Percentiles rank a stretch among this genome's conserved stretches.
phyloP scores from a whole-genome alignment of 148 eudicot species.

The Dianthus caryophyllus region DNA sequence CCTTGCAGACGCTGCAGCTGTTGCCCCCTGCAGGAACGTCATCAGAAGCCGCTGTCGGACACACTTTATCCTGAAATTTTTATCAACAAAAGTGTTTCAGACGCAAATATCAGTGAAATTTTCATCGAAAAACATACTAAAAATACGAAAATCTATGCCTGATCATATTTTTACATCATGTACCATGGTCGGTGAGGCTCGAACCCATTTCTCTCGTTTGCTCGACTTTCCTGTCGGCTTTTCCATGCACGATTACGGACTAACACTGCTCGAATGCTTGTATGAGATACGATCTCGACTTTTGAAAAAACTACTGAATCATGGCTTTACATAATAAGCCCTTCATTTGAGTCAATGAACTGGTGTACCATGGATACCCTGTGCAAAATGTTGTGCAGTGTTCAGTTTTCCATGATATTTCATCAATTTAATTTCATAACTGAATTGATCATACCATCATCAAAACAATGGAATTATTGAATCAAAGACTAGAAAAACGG shows the following conservation, averaged over 20 bases:
- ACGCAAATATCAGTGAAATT: neutral
- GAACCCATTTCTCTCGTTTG: conserved; percentile 52
- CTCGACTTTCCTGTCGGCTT: conserved; percentile 39
- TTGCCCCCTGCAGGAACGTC: conserved; percentile 29
- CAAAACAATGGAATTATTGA: too few relatives aligned
- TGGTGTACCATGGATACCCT: conserved; percentile 14
- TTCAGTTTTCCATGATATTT: neutral
- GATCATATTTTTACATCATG: neutral
- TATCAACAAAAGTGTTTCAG: neutral
- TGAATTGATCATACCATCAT: too few relatives aligned
- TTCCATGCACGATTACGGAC: conserved; percentile 27
- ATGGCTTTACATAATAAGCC: conserved; percentile 15
- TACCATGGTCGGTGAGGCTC: conserved; percentile 70
- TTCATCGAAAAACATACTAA: neutral
- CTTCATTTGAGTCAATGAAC: conserved; percentile 6
- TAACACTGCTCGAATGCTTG: conserved; percentile 24
- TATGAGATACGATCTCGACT: neutral
- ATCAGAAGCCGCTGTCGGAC: conserved; percentile 33
- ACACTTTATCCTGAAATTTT: conserved; percentile 32
- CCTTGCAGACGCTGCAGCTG: conserved; percentile 50
- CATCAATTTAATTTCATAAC: too few relatives aligned
- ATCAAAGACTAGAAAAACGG: too few relatives aligned
- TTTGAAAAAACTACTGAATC: neutral
- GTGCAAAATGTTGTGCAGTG: conserved; percentile 1
- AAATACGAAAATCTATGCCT: neutral